phyloP scores from a whole-genome alignment of 306 rosid genomes.

The Rosa persica region DNA sequence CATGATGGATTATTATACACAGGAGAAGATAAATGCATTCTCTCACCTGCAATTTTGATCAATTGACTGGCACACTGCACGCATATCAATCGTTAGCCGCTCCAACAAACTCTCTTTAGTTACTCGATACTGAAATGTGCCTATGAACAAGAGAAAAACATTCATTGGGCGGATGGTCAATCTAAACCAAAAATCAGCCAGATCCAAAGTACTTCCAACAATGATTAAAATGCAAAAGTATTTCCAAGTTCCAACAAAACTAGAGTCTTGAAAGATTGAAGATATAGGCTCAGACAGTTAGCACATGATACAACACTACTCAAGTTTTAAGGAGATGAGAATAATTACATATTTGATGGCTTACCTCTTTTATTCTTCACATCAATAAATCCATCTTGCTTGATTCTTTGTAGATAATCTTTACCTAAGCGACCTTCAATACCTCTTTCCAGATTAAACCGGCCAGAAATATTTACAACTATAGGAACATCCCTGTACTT shows the following conservation, averaged over 20 bases:
- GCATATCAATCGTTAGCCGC: constrained; percentile 63
- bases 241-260: not conserved
- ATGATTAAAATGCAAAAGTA: not conserved
- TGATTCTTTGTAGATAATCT: constrained; percentile 68
- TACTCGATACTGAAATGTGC: constrained; percentile 60
- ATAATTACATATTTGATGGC: constrained; percentile 22
- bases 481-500: constrained; percentile 57
- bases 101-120: constrained; percentile 85
- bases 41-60: constrained; percentile 62
- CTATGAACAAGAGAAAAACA: constrained; percentile 34
- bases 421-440: constrained; percentile 85
- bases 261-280: not conserved
- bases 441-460: constrained; percentile 72
- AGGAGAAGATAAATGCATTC: not conserved
- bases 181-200: constrained; percentile 13
- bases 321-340: constrained; percentile 1
- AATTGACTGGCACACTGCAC: constrained; percentile 55
- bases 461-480: constrained; percentile 84
- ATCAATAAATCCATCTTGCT: constrained; percentile 71
- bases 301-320: constrained; percentile 3
- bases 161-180: not conserved
- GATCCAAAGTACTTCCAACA: not conserved
- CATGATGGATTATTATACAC: not conserved
- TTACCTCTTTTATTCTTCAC: constrained; percentile 77
- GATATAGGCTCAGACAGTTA: constrained; percentile 13